Base-by-base conservation (phyloP, 1,284 basidiomycete genomes). In the Neotropicomus parvogracilis region DNA sequence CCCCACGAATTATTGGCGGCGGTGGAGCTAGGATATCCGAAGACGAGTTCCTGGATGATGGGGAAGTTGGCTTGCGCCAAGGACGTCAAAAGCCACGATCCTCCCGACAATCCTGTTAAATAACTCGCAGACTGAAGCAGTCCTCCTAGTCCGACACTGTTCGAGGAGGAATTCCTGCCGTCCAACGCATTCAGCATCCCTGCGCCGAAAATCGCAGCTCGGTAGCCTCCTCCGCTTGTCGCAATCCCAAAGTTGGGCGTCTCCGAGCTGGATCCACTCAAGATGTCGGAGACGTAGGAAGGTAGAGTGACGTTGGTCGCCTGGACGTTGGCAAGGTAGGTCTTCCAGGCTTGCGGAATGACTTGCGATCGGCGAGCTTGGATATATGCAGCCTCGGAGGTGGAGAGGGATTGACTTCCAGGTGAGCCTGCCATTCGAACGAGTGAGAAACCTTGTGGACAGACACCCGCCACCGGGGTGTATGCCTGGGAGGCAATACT, bases 151-250 rank as follows among this genome's bases (percentile, higher is more conserved):
- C 78, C 80, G 0, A 61, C 67, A 3, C 36, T 42, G 10, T 57
- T 64, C 0, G 76, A 68, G 0, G 75, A 68, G 6, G 57, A 19
- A 48, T 81, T 79, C 13, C 78, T 59, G 7, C 59, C 74, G 51
- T 81, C 80, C 21, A 81, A 55, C 1, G 74, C 72, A 43, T 73
- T 74, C 35, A 80, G 53, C 4, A 76, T 66, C 0, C 74, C 79
- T 0, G 75, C 75, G 7, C 74, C 75, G 53, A 78, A 78, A 2
- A 75, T 67, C 0, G 75, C 71, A 0, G 79, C 76, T 4, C 77
- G 66, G 48, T 73, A 71, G 0, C 75, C 70, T 13, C 75, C 77
- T 6, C 76, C 76, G 44, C 75, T 78, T 17, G 60, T 61, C 0
- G 74, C 69, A 40, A 78, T 74, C 0, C 71, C 72, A 0, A 78